Percentiles rank a stretch among this genome's conserved stretches.
These are phyloP conservation scores for Clavispora santaluciae DNA, from an alignment of 805 yeast species.

Conservation along the genomic window DNA sequence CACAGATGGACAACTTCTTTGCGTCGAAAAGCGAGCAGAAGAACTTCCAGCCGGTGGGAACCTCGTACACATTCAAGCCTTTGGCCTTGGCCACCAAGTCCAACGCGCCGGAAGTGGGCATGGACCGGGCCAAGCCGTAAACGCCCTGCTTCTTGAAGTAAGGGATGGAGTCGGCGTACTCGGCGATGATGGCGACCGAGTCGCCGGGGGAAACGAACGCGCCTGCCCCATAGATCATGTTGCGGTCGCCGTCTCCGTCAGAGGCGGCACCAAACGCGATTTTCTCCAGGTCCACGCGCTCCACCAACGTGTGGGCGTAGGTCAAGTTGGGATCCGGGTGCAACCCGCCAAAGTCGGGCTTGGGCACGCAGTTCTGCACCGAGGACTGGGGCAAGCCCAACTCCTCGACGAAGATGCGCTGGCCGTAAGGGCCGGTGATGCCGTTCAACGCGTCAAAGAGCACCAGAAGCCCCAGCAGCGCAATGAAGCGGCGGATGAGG, in stretches of 20 bases:
- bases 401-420: slow-evolving; percentile 76
- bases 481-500: slow-evolving; percentile 68
- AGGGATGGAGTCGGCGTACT: slow-evolving; percentile 85
- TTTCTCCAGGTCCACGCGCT: slow-evolving; percentile 71
- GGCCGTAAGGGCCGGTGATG: slow-evolving; percentile 95
- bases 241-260: slow-evolving; percentile 99
- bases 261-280: slow-evolving; percentile 97
- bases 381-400: slow-evolving; percentile 67
- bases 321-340: slow-evolving; percentile 98
- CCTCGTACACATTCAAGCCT: slow-evolving; percentile 79
- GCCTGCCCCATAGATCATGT: slow-evolving; percentile 95
- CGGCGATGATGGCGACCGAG: slow-evolving; percentile 95
- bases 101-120: slow-evolving; percentile 95
- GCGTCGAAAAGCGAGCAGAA: slow-evolving; percentile 95
- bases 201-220: slow-evolving; percentile 98
- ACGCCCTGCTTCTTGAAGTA: slow-evolving; percentile 83
- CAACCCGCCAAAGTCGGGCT: slow-evolving; percentile 92
- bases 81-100: slow-evolving; percentile 83
- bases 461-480: slow-evolving; percentile 55
- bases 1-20: slow-evolving; percentile 89
- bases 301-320: slow-evolving; percentile 84
- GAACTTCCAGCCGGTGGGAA: slow-evolving; percentile 99
- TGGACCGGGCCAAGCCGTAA: slow-evolving; percentile 90
- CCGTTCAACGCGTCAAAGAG: slow-evolving; percentile 91
- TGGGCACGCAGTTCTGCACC: slow-evolving; percentile 74